Evolutionary conservation across 305 asterid genomes (phyloP).

Genomic region (Fraxinus latifolia): DNA sequence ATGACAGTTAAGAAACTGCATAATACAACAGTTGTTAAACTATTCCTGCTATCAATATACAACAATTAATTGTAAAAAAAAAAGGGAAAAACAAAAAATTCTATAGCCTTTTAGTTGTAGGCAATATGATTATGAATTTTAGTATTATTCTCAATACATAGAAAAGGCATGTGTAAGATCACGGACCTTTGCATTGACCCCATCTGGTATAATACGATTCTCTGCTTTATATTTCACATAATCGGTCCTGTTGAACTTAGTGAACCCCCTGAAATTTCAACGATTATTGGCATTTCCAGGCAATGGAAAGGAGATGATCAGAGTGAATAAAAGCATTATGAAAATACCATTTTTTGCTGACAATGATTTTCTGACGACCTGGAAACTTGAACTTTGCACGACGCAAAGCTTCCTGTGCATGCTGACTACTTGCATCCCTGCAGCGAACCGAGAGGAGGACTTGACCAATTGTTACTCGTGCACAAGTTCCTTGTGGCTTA

Average conservation of each 20-base stretch:
- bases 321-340: background rate
- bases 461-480: constrained; percentile 41
- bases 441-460: constrained; percentile 41
- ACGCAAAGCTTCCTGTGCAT: constrained; percentile 44
- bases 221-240: constrained; percentile 22
- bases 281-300: background rate
- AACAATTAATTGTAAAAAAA: background rate
- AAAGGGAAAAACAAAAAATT: background rate
- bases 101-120: background rate
- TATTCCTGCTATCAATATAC: background rate
- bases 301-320: background rate
- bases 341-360: constrained; percentile 41
- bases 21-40: background rate
- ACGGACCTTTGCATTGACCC: constrained; percentile 27
- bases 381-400: constrained; percentile 47
- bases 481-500: constrained; percentile 38
- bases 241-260: constrained; percentile 20
- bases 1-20: constrained; percentile 22
- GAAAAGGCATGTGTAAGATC: background rate
- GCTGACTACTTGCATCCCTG: constrained; percentile 27
- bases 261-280: constrained; percentile 27
- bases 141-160: background rate
- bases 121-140: background rate
- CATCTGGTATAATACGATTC: constrained; percentile 27
- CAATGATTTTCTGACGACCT: constrained; percentile 41